Base-by-base conservation (phyloP, 164 flowering plant species). In the Vitis amurensis region DNA sequence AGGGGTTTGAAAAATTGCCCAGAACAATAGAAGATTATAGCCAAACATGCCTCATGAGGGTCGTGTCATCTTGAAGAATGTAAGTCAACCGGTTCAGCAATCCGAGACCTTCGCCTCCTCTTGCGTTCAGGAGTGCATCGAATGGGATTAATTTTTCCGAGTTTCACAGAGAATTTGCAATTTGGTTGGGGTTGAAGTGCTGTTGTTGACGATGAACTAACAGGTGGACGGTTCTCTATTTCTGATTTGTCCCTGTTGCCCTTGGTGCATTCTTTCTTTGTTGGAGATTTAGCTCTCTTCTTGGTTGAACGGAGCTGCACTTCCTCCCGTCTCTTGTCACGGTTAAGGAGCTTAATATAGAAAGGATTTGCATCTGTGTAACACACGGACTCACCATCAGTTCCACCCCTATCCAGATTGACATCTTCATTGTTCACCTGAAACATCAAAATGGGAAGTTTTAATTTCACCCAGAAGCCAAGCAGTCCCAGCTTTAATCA, bases 361-460 rank as follows among this genome's bases (percentile, higher is more conserved):
- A 93, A 95, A 10, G 99, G 92, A 74, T 88, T 91, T 17, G 2
- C 80, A 55, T 83, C 82, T 3, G 96, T 82, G 80, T 81, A 85
- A 76, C 99, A 93, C 30, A 78, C 23, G 5, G 87, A 67, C 47
- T 82, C 75, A 2, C 53, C 77, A 19, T 55, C 48, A 15, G 55
- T 62, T 37, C 76, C 79, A 65, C 73, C 75, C 61, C 75, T 82
- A n/a, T 84, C 84, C 61, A 95, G 78, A 73, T 82, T 89, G 48
- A 93, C 84, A 44, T 84, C 87, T 72, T 93, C 89, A 74, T 93
- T 87, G 84, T 95, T 95, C 58, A 95, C 99, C 99, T 95, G 84
- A 44, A 78, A 77, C 31, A 53, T 16, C 30, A 53, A 72, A 63
- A 15, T 15, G 11, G 13, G 11, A 3, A 12, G 14, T 17, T 14